Evolutionary conservation across 2,329 filamentous ascomycete genomes (phyloP), one percentile per base, ranked within the genome.

Genomic region (Xylaria sp.): DNA sequence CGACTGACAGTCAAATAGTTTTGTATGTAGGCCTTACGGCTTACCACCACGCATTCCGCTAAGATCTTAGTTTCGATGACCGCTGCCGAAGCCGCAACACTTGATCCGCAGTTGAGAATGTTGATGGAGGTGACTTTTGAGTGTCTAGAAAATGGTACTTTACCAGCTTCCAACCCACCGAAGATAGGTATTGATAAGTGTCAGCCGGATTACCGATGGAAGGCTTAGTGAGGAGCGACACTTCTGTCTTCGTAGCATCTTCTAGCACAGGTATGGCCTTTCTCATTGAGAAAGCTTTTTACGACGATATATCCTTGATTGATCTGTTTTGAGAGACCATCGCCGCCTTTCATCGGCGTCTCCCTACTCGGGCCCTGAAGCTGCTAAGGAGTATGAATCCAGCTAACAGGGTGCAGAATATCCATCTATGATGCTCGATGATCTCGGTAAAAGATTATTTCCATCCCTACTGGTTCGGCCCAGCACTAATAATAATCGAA

Each of bases 361-460:
- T 17, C 42, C 34, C 4, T 21, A n/a, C n/a, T 5, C 42, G 4
- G 9, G 1, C 54, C 21, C 34, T 14, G 27, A 8, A 19, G 7
- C 9, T 9, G 4, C 19, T 24, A 24, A 39, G 21, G 34, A 56
- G 3, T 4, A 39, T 4, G 32, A 56, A 56, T 21, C 53, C n/a
- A 24, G 19, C 11, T 57, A n/a, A 57, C 54, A 21, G 19, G 7
- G 24, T 36, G 34, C 7, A 57, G 54, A 57, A 57, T 57, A 57
- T 57, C 54, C 54, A 17, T 17, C 42, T 17, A 57, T 57, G 32
- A 57, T 57, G 54, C 42, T 24, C 19, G 36, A 57, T 34, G 54
- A 57, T 17, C n/a, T 57, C n/a, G 54, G 54, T 57, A 57, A 57
- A 57, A 21, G 72, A 68, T 1, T 36, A 54, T 6, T 70, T 73